Conservation (phyloP, 1,139 yeast species). For the Lodderomyces parapsilosis region DNA sequence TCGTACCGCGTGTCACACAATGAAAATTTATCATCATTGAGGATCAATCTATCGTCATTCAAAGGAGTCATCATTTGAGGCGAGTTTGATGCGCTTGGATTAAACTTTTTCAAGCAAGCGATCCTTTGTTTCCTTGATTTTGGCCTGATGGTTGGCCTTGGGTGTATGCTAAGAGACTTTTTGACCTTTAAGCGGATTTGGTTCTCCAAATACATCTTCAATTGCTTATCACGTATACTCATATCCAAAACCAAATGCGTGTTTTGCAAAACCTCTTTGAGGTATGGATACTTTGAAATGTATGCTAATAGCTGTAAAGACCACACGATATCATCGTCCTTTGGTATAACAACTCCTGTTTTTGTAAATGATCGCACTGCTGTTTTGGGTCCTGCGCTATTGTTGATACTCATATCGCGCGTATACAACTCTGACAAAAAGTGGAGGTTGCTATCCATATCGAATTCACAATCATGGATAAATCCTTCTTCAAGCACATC, state of each 20-base stretch:
- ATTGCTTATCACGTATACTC: slow-evolving; percentile 49
- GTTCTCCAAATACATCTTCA: slow-evolving; percentile 38
- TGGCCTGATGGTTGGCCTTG: slow-evolving; percentile 38
- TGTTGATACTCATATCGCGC: slow-evolving; percentile 35
- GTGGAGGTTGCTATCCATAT: slow-evolving; percentile 45
- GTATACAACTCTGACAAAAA: slow-evolving; percentile 43
- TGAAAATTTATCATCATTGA: slow-evolving; percentile 37
- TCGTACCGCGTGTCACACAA: slow-evolving; percentile 26
- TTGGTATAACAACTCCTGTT: slow-evolving; percentile 74
- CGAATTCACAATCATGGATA: slow-evolving; percentile 34
- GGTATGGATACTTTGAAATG: slow-evolving; percentile 83
- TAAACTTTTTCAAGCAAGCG: slow-evolving; percentile 28
- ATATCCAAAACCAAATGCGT: slow-evolving; percentile 61
- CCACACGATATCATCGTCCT: slow-evolving; percentile 94
- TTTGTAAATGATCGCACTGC: slow-evolving; percentile 68
- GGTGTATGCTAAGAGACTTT: slow-evolving; percentile 28
- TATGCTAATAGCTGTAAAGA: slow-evolving; percentile 88
- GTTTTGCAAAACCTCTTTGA: slow-evolving; percentile 71
- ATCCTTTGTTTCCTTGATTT: slow-evolving; percentile 27
- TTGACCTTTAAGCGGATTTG: slow-evolving; percentile 36
- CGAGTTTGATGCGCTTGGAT: slow-evolving; percentile 40
- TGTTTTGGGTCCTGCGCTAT: slow-evolving; percentile 27
- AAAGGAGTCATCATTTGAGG: slow-evolving; percentile 43
- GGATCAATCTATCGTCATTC: slow-evolving; percentile 33
- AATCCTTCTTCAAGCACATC: slow-evolving; percentile 37